phyloP scores from a whole-genome alignment of 2,329 filamentous ascomycete genomes.

The Xylaria sp. region DNA sequence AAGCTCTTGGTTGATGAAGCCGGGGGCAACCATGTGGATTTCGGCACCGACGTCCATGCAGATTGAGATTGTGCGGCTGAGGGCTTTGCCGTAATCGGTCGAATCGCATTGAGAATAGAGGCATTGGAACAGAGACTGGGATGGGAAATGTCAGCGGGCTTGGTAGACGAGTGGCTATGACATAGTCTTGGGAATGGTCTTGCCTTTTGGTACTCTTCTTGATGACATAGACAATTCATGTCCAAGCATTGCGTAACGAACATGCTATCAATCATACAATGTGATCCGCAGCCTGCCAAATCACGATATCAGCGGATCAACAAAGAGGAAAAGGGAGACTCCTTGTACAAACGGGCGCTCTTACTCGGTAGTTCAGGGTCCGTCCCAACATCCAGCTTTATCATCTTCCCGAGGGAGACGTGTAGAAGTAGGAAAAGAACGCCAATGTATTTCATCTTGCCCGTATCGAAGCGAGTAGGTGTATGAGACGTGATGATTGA shows the following conservation, averaged over 20 bases:
- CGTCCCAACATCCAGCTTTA: conserved; percentile 30
- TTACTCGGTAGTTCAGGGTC: conserved; percentile 34
- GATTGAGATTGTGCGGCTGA: conserved; percentile 38
- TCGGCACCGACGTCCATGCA: conserved; percentile 40
- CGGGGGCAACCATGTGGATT: conserved; percentile 40
- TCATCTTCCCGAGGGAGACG: conserved; percentile 28
- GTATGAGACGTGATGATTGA: background rate
- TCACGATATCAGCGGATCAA: conserved; percentile 18
- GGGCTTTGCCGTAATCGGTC: conserved; percentile 37
- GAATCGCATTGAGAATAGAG: conserved; percentile 43
- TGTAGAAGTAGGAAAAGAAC: conserved; percentile 28
- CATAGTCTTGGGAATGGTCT: background rate
- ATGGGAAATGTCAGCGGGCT: background rate
- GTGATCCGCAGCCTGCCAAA: conserved; percentile 35
- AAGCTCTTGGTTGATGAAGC: conserved; percentile 31
- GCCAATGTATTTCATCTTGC: conserved; percentile 31
- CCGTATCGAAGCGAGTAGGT: background rate
- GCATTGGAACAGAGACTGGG: conserved; percentile 41
- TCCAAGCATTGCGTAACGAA: conserved; percentile 41
- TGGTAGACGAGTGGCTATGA: background rate
- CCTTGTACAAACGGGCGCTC: background rate
- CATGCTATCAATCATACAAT: conserved; percentile 43
- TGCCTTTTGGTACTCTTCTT: conserved; percentile 40
- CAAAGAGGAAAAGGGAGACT: background rate
- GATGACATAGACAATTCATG: conserved; percentile 39